Evolutionary conservation across 1,284 basidiomycete genomes (phyloP).

Genomic region (Naganishia albida): DNA sequence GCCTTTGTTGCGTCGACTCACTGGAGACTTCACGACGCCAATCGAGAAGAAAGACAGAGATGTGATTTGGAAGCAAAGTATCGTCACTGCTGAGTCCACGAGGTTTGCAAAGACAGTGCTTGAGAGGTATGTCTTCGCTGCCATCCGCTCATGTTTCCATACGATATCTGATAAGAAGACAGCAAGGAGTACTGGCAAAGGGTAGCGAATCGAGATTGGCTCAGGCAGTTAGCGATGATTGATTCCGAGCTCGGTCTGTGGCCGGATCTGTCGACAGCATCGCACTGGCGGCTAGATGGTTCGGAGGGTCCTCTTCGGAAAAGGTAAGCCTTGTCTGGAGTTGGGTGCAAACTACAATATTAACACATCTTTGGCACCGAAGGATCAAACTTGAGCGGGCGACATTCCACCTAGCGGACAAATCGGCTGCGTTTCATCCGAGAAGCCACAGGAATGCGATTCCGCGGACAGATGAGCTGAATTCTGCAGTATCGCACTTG

Average conservation of each 20-base stretch:
- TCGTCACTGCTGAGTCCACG: constrained; percentile 41
- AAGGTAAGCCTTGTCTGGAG: constrained; percentile 59
- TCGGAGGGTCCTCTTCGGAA: constrained; percentile 84
- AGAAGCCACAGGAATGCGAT: constrained; percentile 59
- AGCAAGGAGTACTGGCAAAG: constrained; percentile 53
- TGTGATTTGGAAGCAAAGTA: constrained; percentile 46
- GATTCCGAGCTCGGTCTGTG: constrained; percentile 72
- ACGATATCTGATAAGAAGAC: not conserved
- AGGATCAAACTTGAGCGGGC: constrained; percentile 70
- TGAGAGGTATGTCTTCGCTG: constrained; percentile 39
- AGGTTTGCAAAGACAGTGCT: constrained; percentile 44
- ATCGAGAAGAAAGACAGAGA: constrained; percentile 54
- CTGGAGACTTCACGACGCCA: constrained; percentile 46
- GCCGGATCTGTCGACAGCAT: constrained; percentile 61
- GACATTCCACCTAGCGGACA: constrained; percentile 25
- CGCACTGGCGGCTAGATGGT: constrained; percentile 76
- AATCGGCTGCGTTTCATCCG: constrained; percentile 29
- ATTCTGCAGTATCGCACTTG: constrained; percentile 62
- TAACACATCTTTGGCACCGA: not conserved
- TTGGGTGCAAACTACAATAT: constrained; percentile 5
- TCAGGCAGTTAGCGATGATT: constrained; percentile 43
- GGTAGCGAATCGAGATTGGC: constrained; percentile 52
- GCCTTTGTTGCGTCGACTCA: constrained; percentile 47
- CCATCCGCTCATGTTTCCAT: not conserved
- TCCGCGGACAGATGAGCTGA: constrained; percentile 63